Conservation (phyloP, 106 monocot species). For the Dioscorea dumetorum region DNA sequence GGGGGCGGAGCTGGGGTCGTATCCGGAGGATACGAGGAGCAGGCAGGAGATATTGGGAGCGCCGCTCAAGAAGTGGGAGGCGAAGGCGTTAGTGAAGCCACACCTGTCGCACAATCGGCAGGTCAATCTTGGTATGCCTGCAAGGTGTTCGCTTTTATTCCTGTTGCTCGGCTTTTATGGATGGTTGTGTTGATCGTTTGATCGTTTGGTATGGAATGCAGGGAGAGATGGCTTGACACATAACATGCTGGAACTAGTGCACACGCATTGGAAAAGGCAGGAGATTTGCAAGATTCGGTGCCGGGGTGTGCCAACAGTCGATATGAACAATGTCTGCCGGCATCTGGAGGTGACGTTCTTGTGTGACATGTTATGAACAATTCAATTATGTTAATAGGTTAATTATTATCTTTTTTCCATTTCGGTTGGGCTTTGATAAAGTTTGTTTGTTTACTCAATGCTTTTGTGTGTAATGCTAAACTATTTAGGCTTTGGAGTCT, state of each 20-base stretch:
- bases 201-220: slow-evolving; percentile 23
- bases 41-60: slow-evolving; percentile 80
- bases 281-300: slow-evolving; percentile 92
- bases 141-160: background rate
- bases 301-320: slow-evolving; percentile 96
- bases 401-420: too few relatives aligned
- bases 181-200: background rate
- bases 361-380: too few relatives aligned
- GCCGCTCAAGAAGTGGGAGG: slow-evolving; percentile 56
- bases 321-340: slow-evolving; percentile 86
- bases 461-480: too few relatives aligned
- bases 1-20: slow-evolving; percentile 14
- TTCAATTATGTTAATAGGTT: too few relatives aligned
- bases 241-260: slow-evolving; percentile 94
- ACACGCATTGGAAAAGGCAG: slow-evolving; percentile 85
- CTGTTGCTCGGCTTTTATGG: background rate
- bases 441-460: too few relatives aligned
- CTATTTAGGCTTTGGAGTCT: too few relatives aligned
- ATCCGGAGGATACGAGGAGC: slow-evolving; percentile 41
- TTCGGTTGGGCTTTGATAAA: too few relatives aligned
- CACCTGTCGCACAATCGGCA: slow-evolving; percentile 59
- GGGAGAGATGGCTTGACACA: slow-evolving; percentile 97
- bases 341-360: slow-evolving; percentile 56
- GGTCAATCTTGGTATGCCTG: slow-evolving; percentile 70
- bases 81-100: slow-evolving; percentile 51